Conservation (phyloP, 371 early-diverging fungal species). For the Actinomucor elegans region DNA sequence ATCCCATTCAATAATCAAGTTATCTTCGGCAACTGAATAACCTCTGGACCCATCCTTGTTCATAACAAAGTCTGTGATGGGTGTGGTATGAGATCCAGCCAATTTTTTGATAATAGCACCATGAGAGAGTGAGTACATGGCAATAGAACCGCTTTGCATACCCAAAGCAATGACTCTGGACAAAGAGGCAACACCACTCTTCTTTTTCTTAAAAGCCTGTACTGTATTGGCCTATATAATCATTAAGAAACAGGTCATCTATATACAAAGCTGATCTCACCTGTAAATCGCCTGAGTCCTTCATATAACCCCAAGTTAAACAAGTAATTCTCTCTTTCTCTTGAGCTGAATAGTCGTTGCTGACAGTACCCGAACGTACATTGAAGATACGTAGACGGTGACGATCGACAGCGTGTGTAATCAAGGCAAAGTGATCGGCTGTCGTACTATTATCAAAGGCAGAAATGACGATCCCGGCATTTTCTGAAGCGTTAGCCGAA, state of each 20-base stretch:
- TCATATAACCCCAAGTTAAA: conserved; percentile 63
- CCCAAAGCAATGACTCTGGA: conserved; percentile 66
- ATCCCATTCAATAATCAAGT: conserved; percentile 74
- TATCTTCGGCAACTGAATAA: conserved; percentile 70
- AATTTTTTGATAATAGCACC: conserved; percentile 59
- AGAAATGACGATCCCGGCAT: conserved; percentile 52
- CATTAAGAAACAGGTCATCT: background rate
- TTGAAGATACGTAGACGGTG: conserved; percentile 73
- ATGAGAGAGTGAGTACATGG: conserved; percentile 65
- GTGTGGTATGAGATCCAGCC: conserved; percentile 57
- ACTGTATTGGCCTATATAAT: conserved; percentile 16
- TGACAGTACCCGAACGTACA: conserved; percentile 64
- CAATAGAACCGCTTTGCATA: conserved; percentile 63
- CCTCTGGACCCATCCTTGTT: conserved; percentile 57
- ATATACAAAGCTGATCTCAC: conserved; percentile 9
- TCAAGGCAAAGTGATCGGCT: conserved; percentile 67
- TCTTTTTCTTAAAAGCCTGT: conserved; percentile 54
- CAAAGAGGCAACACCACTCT: conserved; percentile 27
- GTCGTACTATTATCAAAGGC: conserved; percentile 55
- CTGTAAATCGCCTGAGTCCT: conserved; percentile 43
- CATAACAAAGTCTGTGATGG: conserved; percentile 71
- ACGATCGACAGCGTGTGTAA: conserved; percentile 70
- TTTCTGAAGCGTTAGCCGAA: conserved; percentile 25
- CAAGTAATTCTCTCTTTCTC: conserved; percentile 63
- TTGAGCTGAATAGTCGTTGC: conserved; percentile 58